Conservation (phyloP, 108 stramenopile species). For the Craspedostauros australis region DNA sequence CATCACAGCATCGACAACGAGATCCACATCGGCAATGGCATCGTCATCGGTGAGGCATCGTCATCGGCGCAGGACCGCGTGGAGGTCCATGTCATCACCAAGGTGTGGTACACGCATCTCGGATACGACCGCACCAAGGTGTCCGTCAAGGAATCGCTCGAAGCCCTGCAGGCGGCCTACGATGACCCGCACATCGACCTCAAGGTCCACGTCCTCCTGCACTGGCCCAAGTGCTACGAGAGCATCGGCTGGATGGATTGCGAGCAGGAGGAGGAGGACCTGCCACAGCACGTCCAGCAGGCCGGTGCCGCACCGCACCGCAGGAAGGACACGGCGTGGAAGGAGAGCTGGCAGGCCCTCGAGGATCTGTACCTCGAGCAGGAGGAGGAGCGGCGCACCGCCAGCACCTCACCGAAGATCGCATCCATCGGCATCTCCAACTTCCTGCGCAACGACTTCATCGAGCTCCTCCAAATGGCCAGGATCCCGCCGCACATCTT, state of each 20-base stretch:
- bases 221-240: slow-evolving; percentile 81
- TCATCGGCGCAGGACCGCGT: slow-evolving; percentile 1
- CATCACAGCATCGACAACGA: slow-evolving; percentile 70
- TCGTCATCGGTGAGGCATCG: slow-evolving; percentile 24
- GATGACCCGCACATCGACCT: slow-evolving; percentile 37
- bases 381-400: slow-evolving; percentile 6
- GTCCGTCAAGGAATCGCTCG: slow-evolving; percentile 47
- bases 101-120: slow-evolving; percentile 89
- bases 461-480: slow-evolving; percentile 30
- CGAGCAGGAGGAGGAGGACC: slow-evolving; percentile 50
- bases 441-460: slow-evolving; percentile 67
- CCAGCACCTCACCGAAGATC: slow-evolving; percentile 30
- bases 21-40: slow-evolving; percentile 51
- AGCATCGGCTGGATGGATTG: slow-evolving; percentile 83
- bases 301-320: slow-evolving; percentile 69
- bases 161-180: slow-evolving; percentile 23
- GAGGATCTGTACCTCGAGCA: slow-evolving; percentile 54
- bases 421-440: slow-evolving; percentile 82
- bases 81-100: slow-evolving; percentile 76
- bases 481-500: slow-evolving; percentile 51
- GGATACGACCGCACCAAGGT: slow-evolving; percentile 79
- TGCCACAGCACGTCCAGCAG: slow-evolving; percentile 48
- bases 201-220: slow-evolving; percentile 66
- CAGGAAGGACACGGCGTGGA: slow-evolving; percentile 67
- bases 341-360: slow-evolving; percentile 72